A percentile compares a stretch with the other conserved stretches of the same genome.
phyloP scores from a whole-genome alignment of 306 rosid genomes.

The Rosa chinensis region DNA sequence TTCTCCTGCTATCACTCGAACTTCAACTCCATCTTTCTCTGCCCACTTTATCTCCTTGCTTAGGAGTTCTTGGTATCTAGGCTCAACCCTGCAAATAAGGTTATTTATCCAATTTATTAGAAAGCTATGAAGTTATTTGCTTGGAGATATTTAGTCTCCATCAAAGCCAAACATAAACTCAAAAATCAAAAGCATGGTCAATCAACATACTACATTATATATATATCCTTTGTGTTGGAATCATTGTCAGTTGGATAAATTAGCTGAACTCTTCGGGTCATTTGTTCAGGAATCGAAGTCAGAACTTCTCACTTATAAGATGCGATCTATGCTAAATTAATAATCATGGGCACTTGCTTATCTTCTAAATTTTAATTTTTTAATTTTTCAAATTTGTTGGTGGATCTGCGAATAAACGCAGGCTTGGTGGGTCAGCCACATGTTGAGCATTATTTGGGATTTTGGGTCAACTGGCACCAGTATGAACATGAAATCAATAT shows the following conservation, averaged over 20 bases:
- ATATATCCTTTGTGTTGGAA: not conserved
- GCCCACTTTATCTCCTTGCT: constrained; percentile 59
- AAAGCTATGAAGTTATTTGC: not conserved
- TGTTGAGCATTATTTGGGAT: not conserved
- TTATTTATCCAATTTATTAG: not conserved
- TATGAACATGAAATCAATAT: not conserved
- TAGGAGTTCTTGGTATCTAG: constrained; percentile 74
- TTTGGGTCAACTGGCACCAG: not conserved
- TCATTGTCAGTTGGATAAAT: not conserved
- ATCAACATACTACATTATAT: not conserved
- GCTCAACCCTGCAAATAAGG: constrained; percentile 65
- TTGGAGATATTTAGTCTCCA: not conserved
- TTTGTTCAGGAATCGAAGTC: not conserved
- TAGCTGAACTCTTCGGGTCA: not conserved
- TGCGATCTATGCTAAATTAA: not conserved
- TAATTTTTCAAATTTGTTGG: not conserved
- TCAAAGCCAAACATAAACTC: not conserved
- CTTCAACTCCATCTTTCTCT: constrained; percentile 76
- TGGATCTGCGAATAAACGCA: not conserved
- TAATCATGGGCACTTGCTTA: not conserved
- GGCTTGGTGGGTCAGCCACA: not conserved
- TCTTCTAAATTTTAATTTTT: not conserved
- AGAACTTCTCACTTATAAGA: not conserved
- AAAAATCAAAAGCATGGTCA: not conserved
- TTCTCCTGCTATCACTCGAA: constrained; percentile 82